Evolutionary conservation across 2,329 filamentous ascomycete genomes (phyloP), one percentile per base, ranked within the genome.

Genomic region (Xylaria sp.): DNA sequence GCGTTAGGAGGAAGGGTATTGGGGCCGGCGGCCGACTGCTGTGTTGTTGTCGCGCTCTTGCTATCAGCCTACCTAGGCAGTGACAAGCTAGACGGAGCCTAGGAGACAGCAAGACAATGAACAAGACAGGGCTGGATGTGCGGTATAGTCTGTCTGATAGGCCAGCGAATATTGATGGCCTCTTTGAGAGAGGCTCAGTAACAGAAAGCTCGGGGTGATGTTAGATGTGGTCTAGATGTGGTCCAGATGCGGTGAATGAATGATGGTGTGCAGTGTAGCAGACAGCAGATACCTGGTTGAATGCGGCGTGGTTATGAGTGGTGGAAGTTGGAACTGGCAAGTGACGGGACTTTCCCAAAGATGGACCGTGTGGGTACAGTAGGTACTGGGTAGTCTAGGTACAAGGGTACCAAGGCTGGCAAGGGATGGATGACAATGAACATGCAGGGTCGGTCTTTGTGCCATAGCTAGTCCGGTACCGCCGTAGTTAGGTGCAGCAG

Each of bases 221-320:
- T 13, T 21, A 33, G 35, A 49, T 27, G 13, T n/a, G n/a, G n/a
- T n/a, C 29, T 33, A 33, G 19, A 25, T 21, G 19, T 31, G 8
- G 33, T 11, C 21, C 27, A 17, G 38, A 37, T 49, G 27, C 33
- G 41, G 43, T 40, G 41, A 33, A 44, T 56, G 51, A 56, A 31
- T 43, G 48, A 56, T 51, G 46, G 46, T 29, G 29, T 21, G 40
- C 25, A 29, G 43, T 13, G 47, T 19, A n/a, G 15, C 43, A 17
- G n/a, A n/a, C n/a, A n/a, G n/a, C n/a, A n/a, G n/a, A n/a, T n/a
- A n/a, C n/a, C n/a, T n/a, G n/a, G 37, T 27, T 53, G 35, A 44
- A 54, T 54, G 49, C 54, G 51, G 54, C 44, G 25, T 33, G 4
- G n/a, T 37, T 44, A 15, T 7, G 27, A 54, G 58, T 31, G 3